Percentiles rank a stretch among this genome's conserved stretches.
phyloP scores from a whole-genome alignment of 768 basidiomycete genomes.

The Crepidotus variabilis region DNA sequence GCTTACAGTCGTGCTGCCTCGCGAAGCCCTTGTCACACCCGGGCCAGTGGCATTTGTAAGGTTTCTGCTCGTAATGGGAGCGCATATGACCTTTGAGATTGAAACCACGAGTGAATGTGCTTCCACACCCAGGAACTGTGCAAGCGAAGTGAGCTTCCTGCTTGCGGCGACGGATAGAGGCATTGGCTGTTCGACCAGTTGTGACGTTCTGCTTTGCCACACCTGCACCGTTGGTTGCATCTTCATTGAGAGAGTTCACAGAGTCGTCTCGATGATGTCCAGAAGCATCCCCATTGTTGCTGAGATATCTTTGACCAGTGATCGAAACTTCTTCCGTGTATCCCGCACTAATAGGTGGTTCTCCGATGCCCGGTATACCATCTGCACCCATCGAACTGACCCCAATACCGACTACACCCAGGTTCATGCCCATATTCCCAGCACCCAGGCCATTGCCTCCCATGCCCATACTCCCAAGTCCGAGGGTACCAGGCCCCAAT shows the following conservation, averaged over 20 bases:
- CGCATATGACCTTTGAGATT: constrained; percentile 96
- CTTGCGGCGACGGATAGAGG: constrained; percentile 80
- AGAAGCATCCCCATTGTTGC: constrained; percentile 2
- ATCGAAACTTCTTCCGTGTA: constrained; percentile 25
- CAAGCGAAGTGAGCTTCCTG: constrained; percentile 85
- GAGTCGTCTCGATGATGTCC: constrained; percentile 13
- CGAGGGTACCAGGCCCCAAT: neutral
- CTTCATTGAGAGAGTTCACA: constrained; percentile 2
- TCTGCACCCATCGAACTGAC: constrained; percentile 5
- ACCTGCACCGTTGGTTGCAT: constrained; percentile 1
- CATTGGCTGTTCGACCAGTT: constrained; percentile 84
- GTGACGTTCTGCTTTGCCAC: constrained; percentile 81
- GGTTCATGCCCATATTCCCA: constrained; percentile 4
- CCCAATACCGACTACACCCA: constrained; percentile 10
- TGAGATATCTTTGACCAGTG: constrained; percentile 15
- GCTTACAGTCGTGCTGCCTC: constrained; percentile 93
- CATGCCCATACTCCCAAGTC: neutral
- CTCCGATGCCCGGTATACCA: constrained; percentile 16
- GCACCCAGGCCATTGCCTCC: neutral
- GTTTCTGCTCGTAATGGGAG: constrained; percentile 92
- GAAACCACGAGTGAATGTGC: constrained; percentile 90
- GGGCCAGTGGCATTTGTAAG: constrained; percentile 93
- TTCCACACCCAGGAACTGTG: constrained; percentile 79
- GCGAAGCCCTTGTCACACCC: constrained; percentile 94
- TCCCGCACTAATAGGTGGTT: constrained; percentile 24